Base-by-base conservation (phyloP, 2,329 filamentous ascomycete genomes). In the Fusarium subglutinans region DNA sequence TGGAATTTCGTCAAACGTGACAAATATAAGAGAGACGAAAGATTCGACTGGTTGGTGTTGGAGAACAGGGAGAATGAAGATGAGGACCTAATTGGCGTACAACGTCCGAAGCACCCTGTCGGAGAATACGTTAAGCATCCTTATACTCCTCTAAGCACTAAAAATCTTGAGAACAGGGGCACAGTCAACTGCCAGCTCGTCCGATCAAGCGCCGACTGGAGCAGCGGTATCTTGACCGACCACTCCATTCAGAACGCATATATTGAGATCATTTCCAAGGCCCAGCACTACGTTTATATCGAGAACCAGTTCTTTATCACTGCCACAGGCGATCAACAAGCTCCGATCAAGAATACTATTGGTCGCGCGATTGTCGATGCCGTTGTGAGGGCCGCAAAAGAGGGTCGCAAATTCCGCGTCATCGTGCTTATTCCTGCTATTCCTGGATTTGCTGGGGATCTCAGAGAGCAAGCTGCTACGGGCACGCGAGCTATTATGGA, bases 221-320 rank as follows among this genome's bases (percentile, higher is more conserved):
- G 94, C 22, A 97, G 93, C 79, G 96, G 96, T 8, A 96, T 98
- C 68, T 82, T 97, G 47, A 91, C 87, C 0, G 95, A 97, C 69
- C 92, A 94, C 76, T 95, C 92, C 56, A 97, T 97, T 66, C 94
- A 96, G 76, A 97, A 94, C 77, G 94, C 95, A 0, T 97, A 97
- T 80, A 87, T 87, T 66, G 94, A 98, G 72, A 85, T 97, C 37
- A 98, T 98, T 77, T 87, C 92, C 57, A 94, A 94, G 58, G 96
- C 96, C 0, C 86, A 98, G 82, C 96, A 98, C 80, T 98, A 91
- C 76, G 93, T 99, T 30, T 99, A 98, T 84, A 98, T 99, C 69
- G 96, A 99, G 82, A 98, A 98, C 79, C 96, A 99, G 79, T 98
- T 98, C 85, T 99, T 98, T 87, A 98, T 97, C 80, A 97, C 95